Percentiles rank a stretch among this genome's conserved stretches.
Conservation (phyloP, 495 filamentous ascomycete genomes). For the Lichina pygmaea region DNA sequence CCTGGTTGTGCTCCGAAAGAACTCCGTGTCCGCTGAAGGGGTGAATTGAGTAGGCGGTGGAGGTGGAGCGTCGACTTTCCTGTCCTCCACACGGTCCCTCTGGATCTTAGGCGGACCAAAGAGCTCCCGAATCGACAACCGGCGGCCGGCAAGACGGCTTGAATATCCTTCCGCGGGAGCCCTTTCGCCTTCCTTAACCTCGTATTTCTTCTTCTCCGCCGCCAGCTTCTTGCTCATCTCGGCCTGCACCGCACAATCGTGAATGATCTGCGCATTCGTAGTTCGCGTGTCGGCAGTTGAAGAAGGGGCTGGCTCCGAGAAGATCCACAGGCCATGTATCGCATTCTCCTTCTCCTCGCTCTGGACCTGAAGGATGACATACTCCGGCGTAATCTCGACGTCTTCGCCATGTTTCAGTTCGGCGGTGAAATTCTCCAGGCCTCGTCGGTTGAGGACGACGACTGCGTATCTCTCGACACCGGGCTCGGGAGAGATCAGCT, state of each 20-base stretch:
- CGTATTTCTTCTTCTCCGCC: constrained; percentile 16
- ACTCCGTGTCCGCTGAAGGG: constrained; percentile 2
- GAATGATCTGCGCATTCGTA: constrained; percentile 23
- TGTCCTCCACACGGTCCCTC: constrained; percentile 23
- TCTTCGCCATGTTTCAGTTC: constrained; percentile 23
- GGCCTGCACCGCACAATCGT: constrained; percentile 24
- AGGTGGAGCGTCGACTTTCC: constrained; percentile 17
- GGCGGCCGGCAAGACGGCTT: constrained; percentile 6
- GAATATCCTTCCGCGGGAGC: neutral
- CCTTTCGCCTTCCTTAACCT: constrained; percentile 11
- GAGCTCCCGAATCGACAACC: constrained; percentile 24
- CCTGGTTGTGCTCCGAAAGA: neutral
- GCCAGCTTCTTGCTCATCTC: constrained; percentile 18
- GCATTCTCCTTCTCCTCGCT: constrained; percentile 6
- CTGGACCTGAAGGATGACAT: constrained; percentile 26
- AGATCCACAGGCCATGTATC: constrained; percentile 39
- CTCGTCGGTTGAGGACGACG: constrained; percentile 33
- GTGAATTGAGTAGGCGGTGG: neutral
- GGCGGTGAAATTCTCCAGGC: constrained; percentile 28
- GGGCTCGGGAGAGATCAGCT: constrained; percentile 17
- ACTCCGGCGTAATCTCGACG: constrained; percentile 32
- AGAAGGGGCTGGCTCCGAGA: constrained; percentile 24
- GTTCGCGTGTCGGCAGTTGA: constrained; percentile 24
- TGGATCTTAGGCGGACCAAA: constrained; percentile 24
- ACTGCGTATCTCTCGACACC: constrained; percentile 22